These are phyloP conservation scores for Typha latifolia DNA, from an alignment of 176 grass and related monocot species.

Conservation along the genomic window DNA sequence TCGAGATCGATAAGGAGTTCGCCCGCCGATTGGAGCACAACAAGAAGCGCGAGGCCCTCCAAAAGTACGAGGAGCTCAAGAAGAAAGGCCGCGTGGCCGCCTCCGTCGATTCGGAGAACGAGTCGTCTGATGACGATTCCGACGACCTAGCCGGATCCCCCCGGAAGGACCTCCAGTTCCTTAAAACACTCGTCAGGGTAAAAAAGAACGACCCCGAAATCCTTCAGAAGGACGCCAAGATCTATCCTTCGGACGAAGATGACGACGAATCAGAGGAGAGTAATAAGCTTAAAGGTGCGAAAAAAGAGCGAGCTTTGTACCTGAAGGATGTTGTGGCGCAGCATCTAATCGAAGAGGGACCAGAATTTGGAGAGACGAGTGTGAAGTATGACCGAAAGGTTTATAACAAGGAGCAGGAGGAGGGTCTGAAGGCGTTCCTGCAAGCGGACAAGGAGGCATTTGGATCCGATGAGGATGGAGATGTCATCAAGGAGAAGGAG, in stretches of 20 bases:
- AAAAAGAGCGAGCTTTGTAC: constrained; percentile 70
- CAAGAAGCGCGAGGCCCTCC: constrained; percentile 58
- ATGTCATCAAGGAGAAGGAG: constrained; percentile 54
- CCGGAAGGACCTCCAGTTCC: constrained; percentile 38
- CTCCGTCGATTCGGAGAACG: constrained; percentile 6
- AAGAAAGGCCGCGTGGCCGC: constrained; percentile 30
- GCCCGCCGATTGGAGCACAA: constrained; percentile 73
- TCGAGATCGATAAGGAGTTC: constrained; percentile 69
- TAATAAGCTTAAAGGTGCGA: constrained; percentile 32
- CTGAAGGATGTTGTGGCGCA: constrained; percentile 85
- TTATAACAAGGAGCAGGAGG: constrained; percentile 67
- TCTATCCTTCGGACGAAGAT: constrained; percentile 49
- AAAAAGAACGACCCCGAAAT: constrained; percentile 51
- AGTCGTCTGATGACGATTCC: constrained; percentile 20
- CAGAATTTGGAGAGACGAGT: constrained; percentile 41
- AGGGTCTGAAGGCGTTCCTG: constrained; percentile 58
- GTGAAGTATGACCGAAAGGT: constrained; percentile 48
- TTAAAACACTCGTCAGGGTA: constrained; percentile 59
- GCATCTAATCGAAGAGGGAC: constrained; percentile 71
- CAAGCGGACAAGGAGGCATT: constrained; percentile 54
- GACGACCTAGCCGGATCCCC: constrained; percentile 19
- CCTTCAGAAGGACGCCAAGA: constrained; percentile 38
- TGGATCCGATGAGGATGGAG: constrained; percentile 17
- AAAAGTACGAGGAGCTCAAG: constrained; percentile 53
- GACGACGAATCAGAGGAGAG: constrained; percentile 22